Evolutionary conservation across 768 basidiomycete species (phyloP).

Genomic region (Paxillus rubicundulus): DNA sequence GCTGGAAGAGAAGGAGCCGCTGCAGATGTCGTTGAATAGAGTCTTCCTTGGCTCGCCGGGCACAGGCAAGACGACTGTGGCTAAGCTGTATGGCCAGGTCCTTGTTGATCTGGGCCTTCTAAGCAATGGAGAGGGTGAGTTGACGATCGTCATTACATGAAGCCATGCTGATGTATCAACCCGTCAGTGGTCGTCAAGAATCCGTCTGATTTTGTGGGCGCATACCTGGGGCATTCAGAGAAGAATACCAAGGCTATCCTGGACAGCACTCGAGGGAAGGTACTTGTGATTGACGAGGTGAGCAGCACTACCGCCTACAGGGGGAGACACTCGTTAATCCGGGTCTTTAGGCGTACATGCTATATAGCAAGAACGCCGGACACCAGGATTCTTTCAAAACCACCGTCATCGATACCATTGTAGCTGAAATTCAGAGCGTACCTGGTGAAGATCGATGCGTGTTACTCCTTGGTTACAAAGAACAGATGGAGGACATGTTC

Average conservation of each 20-base stretch:
- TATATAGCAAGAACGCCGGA: constrained; percentile 44
- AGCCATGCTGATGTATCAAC: background rate
- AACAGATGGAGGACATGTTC: constrained; percentile 73
- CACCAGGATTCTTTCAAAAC: constrained; percentile 54
- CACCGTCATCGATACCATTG: constrained; percentile 70
- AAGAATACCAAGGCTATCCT: constrained; percentile 63
- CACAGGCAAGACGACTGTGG: constrained; percentile 72
- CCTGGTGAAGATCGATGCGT: constrained; percentile 72
- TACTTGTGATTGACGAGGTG: constrained; percentile 71
- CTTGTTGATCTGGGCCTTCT: constrained; percentile 59
- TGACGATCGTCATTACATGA: background rate
- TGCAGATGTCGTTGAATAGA: constrained; percentile 57
- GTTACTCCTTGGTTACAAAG: constrained; percentile 61
- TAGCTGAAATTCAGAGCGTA: constrained; percentile 68
- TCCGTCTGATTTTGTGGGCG: constrained; percentile 67
- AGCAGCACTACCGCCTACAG: constrained; percentile 8
- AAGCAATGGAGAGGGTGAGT: constrained; percentile 68
- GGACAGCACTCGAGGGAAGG: constrained; percentile 57
- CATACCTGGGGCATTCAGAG: constrained; percentile 58
- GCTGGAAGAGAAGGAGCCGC: constrained; percentile 50
- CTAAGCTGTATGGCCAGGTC: constrained; percentile 63
- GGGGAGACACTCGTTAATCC: background rate
- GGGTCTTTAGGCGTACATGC: constrained; percentile 54
- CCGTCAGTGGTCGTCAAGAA: constrained; percentile 60
- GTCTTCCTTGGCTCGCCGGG: constrained; percentile 69